Evolutionary conservation across 1,139 yeast genomes (phyloP), one percentile per base, ranked within the genome.

Genomic region (Geotrichum bryndzae): DNA sequence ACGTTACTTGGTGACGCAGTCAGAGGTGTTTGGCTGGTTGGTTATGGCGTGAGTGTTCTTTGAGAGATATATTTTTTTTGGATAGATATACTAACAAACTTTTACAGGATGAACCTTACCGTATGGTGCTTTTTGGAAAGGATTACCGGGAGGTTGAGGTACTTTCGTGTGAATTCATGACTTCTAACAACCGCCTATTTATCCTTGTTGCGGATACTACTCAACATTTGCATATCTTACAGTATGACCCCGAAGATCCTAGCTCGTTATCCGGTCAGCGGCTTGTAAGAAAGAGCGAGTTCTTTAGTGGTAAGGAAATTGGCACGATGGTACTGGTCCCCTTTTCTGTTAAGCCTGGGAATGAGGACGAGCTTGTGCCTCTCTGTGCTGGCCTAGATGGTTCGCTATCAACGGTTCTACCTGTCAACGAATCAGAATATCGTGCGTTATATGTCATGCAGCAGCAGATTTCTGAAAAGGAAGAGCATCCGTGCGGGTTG

Each of bases 171-270:
- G 98, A 91, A 66, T 90, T 90, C 71, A 76, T 90, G 45, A 83
- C 86, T 22, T 83, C 84, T 65, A 88, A 86, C 64, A 88, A 88
- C 22, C 88, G 87, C 59, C 76, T 92, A 4, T 85, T 74, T 68
- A 79, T 90, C 56, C 77, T 86, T 1, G 81, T 87, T 22, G 89
- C 92, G 1, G 98, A 92, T 72, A 81, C 83, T 61, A 81, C 85
- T 60, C 82, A 85, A 51, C 80, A 82, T n/a, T 72, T 94, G 50
- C 96, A 90, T 71, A 72, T 94, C 18, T 76, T 91, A 50, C 90
- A 90, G 69, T 94, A 89, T 72, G 96, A 94, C 66, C 99, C 99
- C 0, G 97, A 91, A 68, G 96, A 90, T 71, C 89, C 96, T 0
- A 79, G 82, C 22, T 89, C 97, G 0, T 76, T 85, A 41, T 86